A percentile compares a stretch with the other conserved stretches of the same genome.
These are phyloP conservation scores for Auriscalpium vulgare DNA, from an alignment of 768 basidiomycete genomes.

Conservation along the genomic window DNA sequence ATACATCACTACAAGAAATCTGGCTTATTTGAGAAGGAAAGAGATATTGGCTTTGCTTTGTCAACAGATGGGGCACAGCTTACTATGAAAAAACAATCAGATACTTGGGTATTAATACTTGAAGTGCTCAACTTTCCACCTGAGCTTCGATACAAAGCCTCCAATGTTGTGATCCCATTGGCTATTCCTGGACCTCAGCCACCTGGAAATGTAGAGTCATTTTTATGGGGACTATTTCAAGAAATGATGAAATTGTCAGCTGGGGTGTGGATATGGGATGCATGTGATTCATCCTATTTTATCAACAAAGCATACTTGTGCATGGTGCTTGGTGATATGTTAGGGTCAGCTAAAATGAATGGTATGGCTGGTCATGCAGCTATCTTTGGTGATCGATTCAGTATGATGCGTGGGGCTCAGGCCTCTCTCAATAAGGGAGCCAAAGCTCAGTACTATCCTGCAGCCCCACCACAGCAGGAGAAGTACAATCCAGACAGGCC, in stretches of 20 bases:
- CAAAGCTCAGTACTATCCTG: not conserved
- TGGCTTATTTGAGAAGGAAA: not conserved
- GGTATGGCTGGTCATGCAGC: not conserved
- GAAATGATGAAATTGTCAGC: not conserved
- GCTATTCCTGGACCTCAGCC: not conserved
- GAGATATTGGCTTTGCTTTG: conserved; percentile 20
- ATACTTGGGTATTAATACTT: conserved; percentile 20
- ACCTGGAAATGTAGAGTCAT: not conserved
- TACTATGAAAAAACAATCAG: conserved; percentile 27
- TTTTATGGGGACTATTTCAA: not conserved
- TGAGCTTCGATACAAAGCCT: not conserved
- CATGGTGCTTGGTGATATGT: conserved; percentile 24
- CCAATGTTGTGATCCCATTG: not conserved
- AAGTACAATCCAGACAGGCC: not conserved
- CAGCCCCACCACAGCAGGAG: not conserved
- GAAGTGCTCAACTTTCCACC: conserved; percentile 16
- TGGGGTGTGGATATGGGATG: not conserved
- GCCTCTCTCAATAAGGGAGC: not conserved
- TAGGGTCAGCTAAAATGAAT: conserved; percentile 23
- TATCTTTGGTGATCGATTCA: conserved; percentile 25
- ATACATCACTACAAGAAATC: not conserved
- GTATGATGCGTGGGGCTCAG: not conserved
- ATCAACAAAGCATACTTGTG: conserved; percentile 12
- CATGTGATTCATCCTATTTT: not conserved
- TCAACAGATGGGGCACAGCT: conserved; percentile 24